Evolutionary conservation across 176 grass and related monocot genomes (phyloP), one percentile per base, ranked within the genome.

Genomic region (Chloris gayana): DNA sequence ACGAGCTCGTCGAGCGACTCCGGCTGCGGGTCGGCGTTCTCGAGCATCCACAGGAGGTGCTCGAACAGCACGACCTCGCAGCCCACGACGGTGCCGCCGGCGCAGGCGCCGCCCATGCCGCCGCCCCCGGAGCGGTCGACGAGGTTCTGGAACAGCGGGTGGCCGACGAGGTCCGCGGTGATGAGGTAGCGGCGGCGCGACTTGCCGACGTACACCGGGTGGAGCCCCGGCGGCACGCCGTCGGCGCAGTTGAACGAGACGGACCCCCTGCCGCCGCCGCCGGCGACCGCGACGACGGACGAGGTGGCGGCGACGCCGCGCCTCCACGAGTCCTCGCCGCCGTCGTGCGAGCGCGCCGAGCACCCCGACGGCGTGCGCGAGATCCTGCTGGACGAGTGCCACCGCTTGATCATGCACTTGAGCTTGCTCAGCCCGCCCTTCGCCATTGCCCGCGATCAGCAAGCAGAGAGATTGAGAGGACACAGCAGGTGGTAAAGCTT

Each of bases 1-100:
- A 94, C 89, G 86, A 97, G 85, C 89, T 97, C 94, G 63, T 92
- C 94, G 32, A 91, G 79, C 7, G 91, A 97, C 84, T 97, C 94
- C 41, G 94, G 94, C 77, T 88, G 87, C 32, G 89, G 91, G 70
- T 94, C 94, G 58, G 89, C 94, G 85, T 94, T 97, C 85, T 94
- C 91, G 63, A 97, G 89, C 94, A 97, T 97, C 94, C 91, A 97
- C 59, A 94, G 86, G 60, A 97, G 91, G 91, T 97, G 94, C 74
- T 97, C 94, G 83, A 97, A 97, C 73, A 97, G 87, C 63, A 97
- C 94, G 72, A 97, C 91, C 91, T 97, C 94, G 83, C 94, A 97
- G 45, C 94, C 94, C 7, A 97, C 82, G 69, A 85, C 72, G 17
- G 77, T 85, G 19, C 83, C 85, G 34, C 61, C 68, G n/a, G 45